Percentiles rank a stretch among this genome's conserved stretches.
phyloP scores from a whole-genome alignment of 306 rosid genomes.

The Pachyrhizus erosus region DNA sequence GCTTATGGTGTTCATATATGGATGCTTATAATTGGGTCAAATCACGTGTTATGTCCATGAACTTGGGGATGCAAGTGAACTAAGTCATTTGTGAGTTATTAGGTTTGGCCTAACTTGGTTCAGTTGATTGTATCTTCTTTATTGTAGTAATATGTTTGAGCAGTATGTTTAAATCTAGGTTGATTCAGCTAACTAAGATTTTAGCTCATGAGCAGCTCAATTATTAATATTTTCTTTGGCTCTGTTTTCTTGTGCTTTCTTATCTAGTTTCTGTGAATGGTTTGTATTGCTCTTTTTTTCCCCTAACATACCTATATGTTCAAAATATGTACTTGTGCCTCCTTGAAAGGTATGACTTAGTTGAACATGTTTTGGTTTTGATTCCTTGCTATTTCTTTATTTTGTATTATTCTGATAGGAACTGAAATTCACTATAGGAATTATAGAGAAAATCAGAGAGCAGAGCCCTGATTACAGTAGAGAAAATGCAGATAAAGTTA shows the following conservation, averaged over 20 bases:
- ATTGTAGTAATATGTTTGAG: background rate
- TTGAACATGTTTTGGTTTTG: background rate
- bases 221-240: background rate
- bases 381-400: background rate
- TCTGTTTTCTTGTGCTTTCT: background rate
- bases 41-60: background rate
- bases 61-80: slow-evolving; percentile 22
- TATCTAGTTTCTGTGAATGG: background rate
- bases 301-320: background rate
- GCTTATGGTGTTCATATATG: slow-evolving; percentile 15
- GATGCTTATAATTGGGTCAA: background rate
- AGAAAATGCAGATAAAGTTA: background rate
- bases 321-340: background rate
- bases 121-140: background rate
- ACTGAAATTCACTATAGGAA: background rate
- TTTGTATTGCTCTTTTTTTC: background rate
- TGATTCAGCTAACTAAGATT: background rate
- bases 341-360: background rate
- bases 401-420: background rate
- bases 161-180: slow-evolving; percentile 13
- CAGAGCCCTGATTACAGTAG: background rate
- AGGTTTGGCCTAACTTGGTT: slow-evolving; percentile 28
- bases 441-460: background rate
- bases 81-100: background rate
- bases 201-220: background rate